Evolutionary conservation across 495 filamentous ascomycete genomes (phyloP).

Genomic region (Schizothecium vesticola): DNA sequence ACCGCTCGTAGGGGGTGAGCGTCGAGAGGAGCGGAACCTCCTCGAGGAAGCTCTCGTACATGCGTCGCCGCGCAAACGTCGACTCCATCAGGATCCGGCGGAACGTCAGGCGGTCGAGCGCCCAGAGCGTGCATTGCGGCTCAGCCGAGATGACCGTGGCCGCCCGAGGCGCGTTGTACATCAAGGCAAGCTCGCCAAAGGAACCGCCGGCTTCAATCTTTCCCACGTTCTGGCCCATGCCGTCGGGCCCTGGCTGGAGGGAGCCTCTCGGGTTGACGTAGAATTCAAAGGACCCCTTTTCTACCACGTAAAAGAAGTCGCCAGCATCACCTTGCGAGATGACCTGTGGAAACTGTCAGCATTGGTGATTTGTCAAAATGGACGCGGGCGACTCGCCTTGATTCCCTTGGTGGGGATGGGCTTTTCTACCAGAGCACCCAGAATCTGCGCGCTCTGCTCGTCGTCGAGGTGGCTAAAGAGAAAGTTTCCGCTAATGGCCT

Average conservation of each 20-base stretch:
- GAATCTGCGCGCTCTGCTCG: conserved; percentile 77
- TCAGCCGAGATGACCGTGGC: conserved; percentile 88
- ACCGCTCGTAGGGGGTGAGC: conserved; percentile 83
- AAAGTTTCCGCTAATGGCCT: conserved; percentile 83
- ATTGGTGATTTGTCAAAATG: neutral
- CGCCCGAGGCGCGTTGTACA: conserved; percentile 98
- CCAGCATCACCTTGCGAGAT: conserved; percentile 94
- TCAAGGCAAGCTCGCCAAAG: conserved; percentile 95
- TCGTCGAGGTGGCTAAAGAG: conserved; percentile 93
- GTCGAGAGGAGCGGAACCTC: conserved; percentile 84
- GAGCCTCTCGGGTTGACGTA: conserved; percentile 79
- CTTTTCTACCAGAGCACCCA: conserved; percentile 91
- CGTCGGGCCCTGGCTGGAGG: conserved; percentile 74
- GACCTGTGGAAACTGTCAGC: conserved; percentile 47
- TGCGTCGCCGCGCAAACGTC: conserved; percentile 87
- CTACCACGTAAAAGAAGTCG: conserved; percentile 97
- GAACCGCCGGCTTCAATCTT: conserved; percentile 81
- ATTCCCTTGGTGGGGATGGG: conserved; percentile 91
- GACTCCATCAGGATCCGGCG: conserved; percentile 97
- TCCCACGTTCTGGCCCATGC: conserved; percentile 79
- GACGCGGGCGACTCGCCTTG: conserved; percentile 48
- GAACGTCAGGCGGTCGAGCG: conserved; percentile 92
- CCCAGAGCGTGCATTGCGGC: conserved; percentile 77
- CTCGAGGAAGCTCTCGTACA: conserved; percentile 97
- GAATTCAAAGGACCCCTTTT: conserved; percentile 84